Evolutionary conservation across 345 rosid genomes (phyloP).

Genomic region (Camelina neglecta): DNA sequence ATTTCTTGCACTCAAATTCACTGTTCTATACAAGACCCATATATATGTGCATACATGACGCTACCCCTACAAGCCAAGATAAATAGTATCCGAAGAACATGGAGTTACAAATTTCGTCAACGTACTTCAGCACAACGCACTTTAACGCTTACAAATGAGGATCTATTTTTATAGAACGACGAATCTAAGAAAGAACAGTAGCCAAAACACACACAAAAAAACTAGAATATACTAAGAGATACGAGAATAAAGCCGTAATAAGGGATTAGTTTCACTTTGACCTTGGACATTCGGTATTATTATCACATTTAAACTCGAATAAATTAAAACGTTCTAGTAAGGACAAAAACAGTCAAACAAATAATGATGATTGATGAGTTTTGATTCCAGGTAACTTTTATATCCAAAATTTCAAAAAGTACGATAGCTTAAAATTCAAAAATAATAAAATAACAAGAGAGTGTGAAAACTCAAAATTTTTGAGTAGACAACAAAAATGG

Average conservation of each 20-base stretch:
- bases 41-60: neutral
- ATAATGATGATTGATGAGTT: neutral
- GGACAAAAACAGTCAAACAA: constrained; percentile 1
- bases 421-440: neutral
- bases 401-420: neutral
- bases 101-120: neutral
- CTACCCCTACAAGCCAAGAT: neutral
- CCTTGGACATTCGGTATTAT: neutral
- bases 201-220: too few relatives aligned
- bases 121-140: neutral
- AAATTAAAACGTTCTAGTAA: neutral
- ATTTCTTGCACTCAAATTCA: neutral
- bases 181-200: too few relatives aligned
- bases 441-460: neutral
- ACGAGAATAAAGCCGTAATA: too few relatives aligned
- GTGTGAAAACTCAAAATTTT: constrained; percentile 6
- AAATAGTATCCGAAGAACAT: neutral
- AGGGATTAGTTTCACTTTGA: neutral
- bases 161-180: too few relatives aligned
- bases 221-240: too few relatives aligned
- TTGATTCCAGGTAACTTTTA: constrained; percentile 17
- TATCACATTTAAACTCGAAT: constrained; percentile 1
- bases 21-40: neutral
- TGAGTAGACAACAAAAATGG: constrained; percentile 14
- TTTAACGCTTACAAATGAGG: too few relatives aligned